Evolutionary conservation across 2,329 filamentous ascomycete genomes (phyloP), one percentile per base, ranked within the genome.

Genomic region (Dryadomyces quercus-mongolicae): DNA sequence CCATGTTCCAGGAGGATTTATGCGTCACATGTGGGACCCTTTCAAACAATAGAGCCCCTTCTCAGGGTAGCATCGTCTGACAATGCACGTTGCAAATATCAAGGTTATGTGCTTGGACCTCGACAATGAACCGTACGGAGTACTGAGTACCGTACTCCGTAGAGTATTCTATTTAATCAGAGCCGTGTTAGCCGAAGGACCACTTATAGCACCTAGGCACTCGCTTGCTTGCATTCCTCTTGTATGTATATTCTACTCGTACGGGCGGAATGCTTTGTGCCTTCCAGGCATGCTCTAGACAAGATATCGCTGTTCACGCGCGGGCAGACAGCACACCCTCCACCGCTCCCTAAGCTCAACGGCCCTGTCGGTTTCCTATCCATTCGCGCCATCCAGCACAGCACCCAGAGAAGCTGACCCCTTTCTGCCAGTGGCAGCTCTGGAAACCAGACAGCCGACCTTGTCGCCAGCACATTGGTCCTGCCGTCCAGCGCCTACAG

Each of bases 191-290:
- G 25, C 8, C 25, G 25, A n/a, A n/a, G n/a, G n/a, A n/a, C n/a
- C n/a, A n/a, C n/a, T n/a, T n/a, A n/a, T n/a, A n/a, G n/a, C 25
- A 31, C 36, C 36, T 16, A 12, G 36, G 36, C 43, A 10, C 5
- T 21, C 20, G 9, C 48, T 50, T 18, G 31, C 22, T 50, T 34
- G 48, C 48, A 50, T 50, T 50, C 48, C 18, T 13, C 21, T n/a
- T 46, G 44, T 46, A 46, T 46, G 44, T 49, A 21, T 50, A 40
- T 38, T 50, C 48, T 50, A 50, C 48, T 50, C n/a, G 31, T 22
- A 40, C 34, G 31, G 25, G 8, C 47, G 31, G 25, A n/a, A 38
- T 49, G 31, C 31, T 13, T 38, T 18, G 20, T 49, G 48, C 48
- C 34, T 8, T 50, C 12, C 18, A 40, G 31, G 18, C 36, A 50